Conservation (phyloP, 2,329 filamentous ascomycete genomes). For the Cladosporium phlei region DNA sequence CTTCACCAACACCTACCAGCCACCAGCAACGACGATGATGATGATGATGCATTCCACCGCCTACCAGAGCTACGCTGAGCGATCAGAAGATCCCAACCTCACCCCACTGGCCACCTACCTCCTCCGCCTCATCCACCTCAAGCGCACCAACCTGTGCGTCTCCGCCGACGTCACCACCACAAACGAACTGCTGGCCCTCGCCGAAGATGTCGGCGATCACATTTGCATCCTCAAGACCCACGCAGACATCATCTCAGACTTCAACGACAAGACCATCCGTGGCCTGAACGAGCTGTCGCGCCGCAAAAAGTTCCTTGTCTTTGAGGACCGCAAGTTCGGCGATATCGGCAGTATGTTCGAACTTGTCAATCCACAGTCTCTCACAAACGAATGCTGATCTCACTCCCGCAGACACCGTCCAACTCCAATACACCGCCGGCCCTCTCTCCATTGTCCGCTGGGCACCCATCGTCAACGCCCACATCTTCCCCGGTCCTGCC, state of each 20-base stretch:
- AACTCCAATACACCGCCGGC: slow-evolving; percentile 51
- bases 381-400: slow-evolving; percentile 8
- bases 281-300: slow-evolving; percentile 44
- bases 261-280: slow-evolving; percentile 51
- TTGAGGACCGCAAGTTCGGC: slow-evolving; percentile 53
- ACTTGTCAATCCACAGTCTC: not conserved
- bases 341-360: slow-evolving; percentile 49
- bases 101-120: slow-evolving; percentile 46
- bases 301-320: slow-evolving; percentile 49
- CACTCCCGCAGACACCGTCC: slow-evolving; percentile 44
- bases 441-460: slow-evolving; percentile 48
- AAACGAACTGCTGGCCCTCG: slow-evolving; percentile 50
- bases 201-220: slow-evolving; percentile 55
- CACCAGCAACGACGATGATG: too few relatives aligned
- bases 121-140: slow-evolving; percentile 46
- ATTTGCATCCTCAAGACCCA: slow-evolving; percentile 59
- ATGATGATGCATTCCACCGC: slow-evolving; percentile 31
- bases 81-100: slow-evolving; percentile 39
- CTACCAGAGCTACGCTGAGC: slow-evolving; percentile 42
- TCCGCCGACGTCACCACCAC: slow-evolving; percentile 56
- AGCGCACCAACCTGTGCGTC: slow-evolving; percentile 50
- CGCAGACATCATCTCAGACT: slow-evolving; percentile 59
- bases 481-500: slow-evolving; percentile 49
- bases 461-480: slow-evolving; percentile 51
- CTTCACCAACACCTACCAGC: too few relatives aligned